Percentiles rank a stretch among this genome's conserved stretches.
These are phyloP conservation scores for Suaeda aralocaspica DNA, from an alignment of 148 eudicot species.

Conservation along the genomic window DNA sequence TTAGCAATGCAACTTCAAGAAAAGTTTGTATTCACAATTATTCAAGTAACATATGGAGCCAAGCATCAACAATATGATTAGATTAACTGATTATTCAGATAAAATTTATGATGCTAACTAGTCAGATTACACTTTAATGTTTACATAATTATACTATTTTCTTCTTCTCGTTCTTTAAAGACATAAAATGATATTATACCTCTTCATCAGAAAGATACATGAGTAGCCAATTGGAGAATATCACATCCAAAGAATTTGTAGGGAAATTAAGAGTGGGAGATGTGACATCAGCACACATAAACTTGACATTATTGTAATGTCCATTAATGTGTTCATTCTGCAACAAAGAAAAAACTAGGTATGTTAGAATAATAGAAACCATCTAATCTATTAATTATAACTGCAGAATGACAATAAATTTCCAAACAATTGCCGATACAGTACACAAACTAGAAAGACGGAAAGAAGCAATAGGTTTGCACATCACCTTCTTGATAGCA, in stretches of 20 bases:
- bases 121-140: not conserved
- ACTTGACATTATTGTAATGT: slow-evolving; percentile 76
- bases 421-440: not conserved
- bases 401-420: not conserved
- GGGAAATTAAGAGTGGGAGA: slow-evolving; percentile 69
- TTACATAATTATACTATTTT: not conserved
- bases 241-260: slow-evolving; percentile 67
- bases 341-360: slow-evolving; percentile 21
- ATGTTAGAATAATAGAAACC: not conserved
- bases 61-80: too few species aligned
- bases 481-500: slow-evolving; percentile 76
- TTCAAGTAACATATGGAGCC: not conserved
- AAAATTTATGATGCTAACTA: not conserved
- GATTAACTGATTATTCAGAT: not conserved
- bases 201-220: slow-evolving; percentile 97
- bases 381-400: not conserved
- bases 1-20: too few species aligned
- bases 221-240: slow-evolving; percentile 95
- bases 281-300: slow-evolving; percentile 95
- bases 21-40: not conserved
- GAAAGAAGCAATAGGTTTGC: not conserved
- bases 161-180: not conserved
- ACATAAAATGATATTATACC: slow-evolving; percentile 31
- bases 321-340: slow-evolving; percentile 87
- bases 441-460: not conserved